Evolutionary conservation across 2,329 filamentous ascomycete genomes (phyloP).

Genomic region (Cladosporium sp.): DNA sequence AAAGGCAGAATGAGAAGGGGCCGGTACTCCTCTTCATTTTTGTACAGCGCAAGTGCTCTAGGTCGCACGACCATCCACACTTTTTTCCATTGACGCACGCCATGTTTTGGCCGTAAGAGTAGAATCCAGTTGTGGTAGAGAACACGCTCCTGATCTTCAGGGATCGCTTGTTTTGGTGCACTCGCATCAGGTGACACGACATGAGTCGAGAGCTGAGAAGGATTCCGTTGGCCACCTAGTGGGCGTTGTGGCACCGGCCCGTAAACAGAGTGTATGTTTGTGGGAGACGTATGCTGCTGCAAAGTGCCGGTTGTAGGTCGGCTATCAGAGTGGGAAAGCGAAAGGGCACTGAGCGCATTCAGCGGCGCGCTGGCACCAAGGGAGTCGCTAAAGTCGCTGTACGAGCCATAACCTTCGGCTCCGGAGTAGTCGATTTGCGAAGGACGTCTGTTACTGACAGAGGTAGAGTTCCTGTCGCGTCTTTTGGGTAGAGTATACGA

Average conservation of each 20-base stretch:
- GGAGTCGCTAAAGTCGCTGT: conserved; percentile 75
- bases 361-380: conserved; percentile 35
- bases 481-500: conserved; percentile 29
- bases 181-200: conserved; percentile 10
- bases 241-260: conserved; percentile 36
- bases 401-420: conserved; percentile 67
- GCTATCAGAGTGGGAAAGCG: conserved; percentile 33
- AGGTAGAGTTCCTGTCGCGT: conserved; percentile 35
- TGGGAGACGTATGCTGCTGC: conserved; percentile 17
- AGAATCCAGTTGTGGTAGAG: conserved; percentile 91
- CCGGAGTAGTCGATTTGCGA: conserved; percentile 66
- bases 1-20: conserved; percentile 81
- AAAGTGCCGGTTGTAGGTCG: conserved; percentile 39
- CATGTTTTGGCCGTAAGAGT: conserved; percentile 77
- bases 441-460: conserved; percentile 51
- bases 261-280: conserved; percentile 39
- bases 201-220: conserved; percentile 62
- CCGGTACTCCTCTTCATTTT: conserved; percentile 86
- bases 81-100: conserved; percentile 91
- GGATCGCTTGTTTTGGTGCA: conserved; percentile 38
- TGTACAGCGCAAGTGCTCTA: conserved; percentile 85
- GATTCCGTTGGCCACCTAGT: conserved; percentile 49
- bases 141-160: conserved; percentile 77
- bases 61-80: conserved; percentile 90
- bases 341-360: conserved; percentile 39